Evolutionary conservation across 192 early-diverging fungal species (phyloP).

Genomic region (Coemansia sp.): DNA sequence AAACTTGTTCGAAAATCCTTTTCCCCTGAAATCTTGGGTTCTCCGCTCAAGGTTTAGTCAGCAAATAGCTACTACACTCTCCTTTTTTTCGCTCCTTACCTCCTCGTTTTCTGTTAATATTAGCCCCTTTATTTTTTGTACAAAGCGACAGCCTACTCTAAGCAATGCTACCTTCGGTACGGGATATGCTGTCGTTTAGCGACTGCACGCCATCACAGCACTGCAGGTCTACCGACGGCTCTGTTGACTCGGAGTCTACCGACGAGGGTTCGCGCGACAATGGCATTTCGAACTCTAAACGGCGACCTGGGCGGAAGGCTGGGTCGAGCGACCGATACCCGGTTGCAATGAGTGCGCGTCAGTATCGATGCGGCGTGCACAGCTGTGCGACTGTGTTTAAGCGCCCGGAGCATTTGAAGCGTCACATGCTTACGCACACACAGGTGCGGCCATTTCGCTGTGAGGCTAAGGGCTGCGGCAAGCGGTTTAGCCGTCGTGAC

Average conservation of each 20-base stretch:
- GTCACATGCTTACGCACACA: conserved; percentile 86
- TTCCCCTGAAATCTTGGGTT: background rate
- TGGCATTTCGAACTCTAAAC: conserved; percentile 8
- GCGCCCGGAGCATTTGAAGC: conserved; percentile 80
- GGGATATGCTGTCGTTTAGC: conserved; percentile 47
- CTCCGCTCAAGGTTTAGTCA: background rate
- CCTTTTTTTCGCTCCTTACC: background rate
- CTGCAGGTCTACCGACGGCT: background rate
- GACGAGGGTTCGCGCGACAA: conserved; percentile 1
- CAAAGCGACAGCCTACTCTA: background rate
- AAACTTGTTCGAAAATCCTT: background rate
- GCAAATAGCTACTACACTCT: background rate
- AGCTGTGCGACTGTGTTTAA: conserved; percentile 72
- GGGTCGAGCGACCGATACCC: conserved; percentile 24
- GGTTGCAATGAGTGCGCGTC: conserved; percentile 33
- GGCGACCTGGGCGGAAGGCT: conserved; percentile 46
- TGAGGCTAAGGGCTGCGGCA: conserved; percentile 64
- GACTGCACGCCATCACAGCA: background rate
- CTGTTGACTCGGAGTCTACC: background rate
- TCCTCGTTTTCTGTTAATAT: conserved; percentile 5
- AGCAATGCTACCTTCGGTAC: conserved; percentile 43
- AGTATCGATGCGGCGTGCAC: conserved; percentile 59
- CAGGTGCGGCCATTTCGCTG: conserved; percentile 85
- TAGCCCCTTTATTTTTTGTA: conserved; percentile 10
- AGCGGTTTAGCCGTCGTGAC: conserved; percentile 83